Conservation (phyloP, 345 rosid species). For the Brassica rapa region DNA sequence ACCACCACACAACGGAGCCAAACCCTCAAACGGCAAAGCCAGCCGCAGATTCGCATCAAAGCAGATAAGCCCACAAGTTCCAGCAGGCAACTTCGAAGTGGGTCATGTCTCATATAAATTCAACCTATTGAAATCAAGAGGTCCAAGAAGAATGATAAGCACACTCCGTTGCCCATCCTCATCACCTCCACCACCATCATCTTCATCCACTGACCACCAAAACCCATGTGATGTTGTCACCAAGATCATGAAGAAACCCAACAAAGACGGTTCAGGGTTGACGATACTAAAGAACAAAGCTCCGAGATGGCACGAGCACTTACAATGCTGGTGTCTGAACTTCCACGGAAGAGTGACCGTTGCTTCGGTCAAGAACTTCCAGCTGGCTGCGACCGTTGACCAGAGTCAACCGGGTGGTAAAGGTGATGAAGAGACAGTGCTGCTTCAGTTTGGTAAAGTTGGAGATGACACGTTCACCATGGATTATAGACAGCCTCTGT, state of each 20-base stretch:
- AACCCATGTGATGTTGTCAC: constrained; percentile 36
- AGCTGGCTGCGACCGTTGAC: constrained; percentile 73
- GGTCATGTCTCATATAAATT: constrained; percentile 89
- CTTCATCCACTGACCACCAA: constrained; percentile 34
- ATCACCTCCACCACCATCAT: neutral
- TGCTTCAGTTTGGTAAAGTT: constrained; percentile 91
- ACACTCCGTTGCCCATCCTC: constrained; percentile 56
- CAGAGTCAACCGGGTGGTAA: constrained; percentile 80
- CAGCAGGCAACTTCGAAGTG: constrained; percentile 85
- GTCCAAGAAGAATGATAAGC: constrained; percentile 97
- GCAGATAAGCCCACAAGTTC: constrained; percentile 92
- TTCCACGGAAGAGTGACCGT: constrained; percentile 93
- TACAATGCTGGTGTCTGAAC: constrained; percentile 97
- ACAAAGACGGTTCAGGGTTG: constrained; percentile 37
- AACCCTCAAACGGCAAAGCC: constrained; percentile 70
- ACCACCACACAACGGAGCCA: constrained; percentile 82
- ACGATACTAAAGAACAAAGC: constrained; percentile 79
- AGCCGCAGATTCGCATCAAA: constrained; percentile 87
- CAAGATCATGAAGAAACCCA: constrained; percentile 44
- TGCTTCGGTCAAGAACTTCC: constrained; percentile 94
- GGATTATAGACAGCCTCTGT: constrained; percentile 90
- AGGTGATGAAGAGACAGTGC: constrained; percentile 87
- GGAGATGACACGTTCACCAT: constrained; percentile 84
- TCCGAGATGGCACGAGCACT: constrained; percentile 94
- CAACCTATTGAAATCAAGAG: constrained; percentile 91